Base-by-base conservation (phyloP, 208 protist species). In the Leishmania braziliensis region DNA sequence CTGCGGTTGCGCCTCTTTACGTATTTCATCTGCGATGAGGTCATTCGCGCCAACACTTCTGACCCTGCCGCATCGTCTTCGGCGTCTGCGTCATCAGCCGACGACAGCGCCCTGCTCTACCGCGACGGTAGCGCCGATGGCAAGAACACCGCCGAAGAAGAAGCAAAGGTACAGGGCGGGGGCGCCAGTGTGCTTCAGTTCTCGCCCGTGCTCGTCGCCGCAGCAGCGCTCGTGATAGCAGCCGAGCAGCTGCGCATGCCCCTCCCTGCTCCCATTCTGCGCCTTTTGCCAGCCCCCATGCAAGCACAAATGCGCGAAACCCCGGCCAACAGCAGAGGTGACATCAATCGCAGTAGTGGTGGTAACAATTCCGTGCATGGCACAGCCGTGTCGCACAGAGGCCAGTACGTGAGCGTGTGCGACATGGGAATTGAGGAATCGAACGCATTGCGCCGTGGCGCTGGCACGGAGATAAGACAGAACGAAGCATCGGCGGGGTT, bases 201-300 rank as follows among this genome's bases (percentile, higher is more conserved):
- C 65, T 70, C 83, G 1, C 89, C 84, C 1, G 74, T 86, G 20
- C 66, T 88, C 26, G 75, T 93, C 29, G 90, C 79, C 26, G 60
- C 88, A 20, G 90, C 89, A 26, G 84, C 92, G 69, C 62, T 93
- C 16, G 86, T 85, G 20, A 81, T 84, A 3, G 86, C 88, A 6
- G 90, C 92, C 43, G 86, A 92, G 82, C 75, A 85, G 68, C 58
- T 87, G 9, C 20, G 74, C 39, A 79, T 89, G 76, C 66, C 82
- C 3, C 88, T 94, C 20, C 91, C 91, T 23, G 68, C 65, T 3
- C 87, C 88, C 10, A 60, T 94, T 33, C 50, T 85, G 36, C 77
- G 81, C 2, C 70, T 92, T 36, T 79, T 93, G 63, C 88, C 88
- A 18, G 66, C 6, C 46, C 18, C 65, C 23, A 54, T 84, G 29